phyloP scores from a whole-genome alignment of 1,139 yeast genomes.

The Debaryomyces robertsiae region DNA sequence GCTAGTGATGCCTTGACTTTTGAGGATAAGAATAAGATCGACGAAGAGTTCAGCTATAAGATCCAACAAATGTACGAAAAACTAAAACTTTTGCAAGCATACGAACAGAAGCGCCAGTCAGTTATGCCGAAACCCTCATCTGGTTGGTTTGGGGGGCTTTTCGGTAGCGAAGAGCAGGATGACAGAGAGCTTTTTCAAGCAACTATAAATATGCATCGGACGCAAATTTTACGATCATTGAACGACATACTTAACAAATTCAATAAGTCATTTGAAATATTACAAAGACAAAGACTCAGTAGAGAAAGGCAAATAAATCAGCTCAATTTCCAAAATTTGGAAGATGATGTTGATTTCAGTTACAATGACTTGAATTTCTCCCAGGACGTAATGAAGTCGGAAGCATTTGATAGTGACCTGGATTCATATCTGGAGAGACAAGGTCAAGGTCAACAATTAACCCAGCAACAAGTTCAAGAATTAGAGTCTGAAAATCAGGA shows the following conservation, averaged over 20 bases:
- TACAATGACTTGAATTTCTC: constrained; percentile 13
- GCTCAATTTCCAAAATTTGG: constrained; percentile 46
- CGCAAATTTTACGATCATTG: constrained; percentile 43
- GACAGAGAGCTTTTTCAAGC: constrained; percentile 29
- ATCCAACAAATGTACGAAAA: constrained; percentile 54
- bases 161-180: constrained; percentile 35
- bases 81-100: constrained; percentile 49
- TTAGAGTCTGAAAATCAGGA: constrained; percentile 74
- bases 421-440: constrained; percentile 22
- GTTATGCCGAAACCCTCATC: constrained; percentile 14
- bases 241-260: constrained; percentile 37
- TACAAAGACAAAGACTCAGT: constrained; percentile 45
- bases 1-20: constrained; percentile 30
- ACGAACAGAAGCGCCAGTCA: constrained; percentile 49
- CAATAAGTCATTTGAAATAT: constrained; percentile 37
- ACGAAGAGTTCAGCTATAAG: constrained; percentile 54
- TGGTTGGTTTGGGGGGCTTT: constrained; percentile 29
- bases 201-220: constrained; percentile 35
- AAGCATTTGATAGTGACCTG: constrained; percentile 6
- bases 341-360: constrained; percentile 29
- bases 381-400: constrained; percentile 5
- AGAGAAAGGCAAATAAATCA: constrained; percentile 45
- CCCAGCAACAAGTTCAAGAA: constrained; percentile 67
- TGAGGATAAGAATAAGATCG: constrained; percentile 56
- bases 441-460: constrained; percentile 27